phyloP scores from a whole-genome alignment of 441 rosid species.

The Brassica balearica region DNA sequence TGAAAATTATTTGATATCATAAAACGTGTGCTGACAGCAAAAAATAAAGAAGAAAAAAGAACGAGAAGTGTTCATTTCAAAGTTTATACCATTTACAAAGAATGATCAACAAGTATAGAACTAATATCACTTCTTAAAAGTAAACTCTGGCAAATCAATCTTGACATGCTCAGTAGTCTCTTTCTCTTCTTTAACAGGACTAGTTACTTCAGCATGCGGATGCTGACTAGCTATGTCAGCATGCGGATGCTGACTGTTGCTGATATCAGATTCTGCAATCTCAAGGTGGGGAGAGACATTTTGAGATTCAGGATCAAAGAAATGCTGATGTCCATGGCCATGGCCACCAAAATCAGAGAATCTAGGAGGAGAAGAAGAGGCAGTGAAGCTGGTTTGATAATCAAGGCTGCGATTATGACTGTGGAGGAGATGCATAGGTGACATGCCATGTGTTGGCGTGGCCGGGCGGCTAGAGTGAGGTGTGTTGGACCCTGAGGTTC shows the following conservation, averaged over 20 bases:
- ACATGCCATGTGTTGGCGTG: slow-evolving; percentile 74
- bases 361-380: slow-evolving; percentile 55
- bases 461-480: slow-evolving; percentile 73
- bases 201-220: slow-evolving; percentile 22
- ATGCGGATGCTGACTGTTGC: slow-evolving; percentile 47
- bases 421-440: slow-evolving; percentile 75
- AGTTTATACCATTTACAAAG: slow-evolving; percentile 36
- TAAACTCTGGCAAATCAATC: slow-evolving; percentile 48
- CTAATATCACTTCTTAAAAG: slow-evolving; percentile 52
- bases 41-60: background rate
- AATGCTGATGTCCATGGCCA: slow-evolving; percentile 39
- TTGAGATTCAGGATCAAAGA: slow-evolving; percentile 39
- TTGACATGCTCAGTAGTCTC: slow-evolving; percentile 45
- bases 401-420: slow-evolving; percentile 48
- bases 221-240: slow-evolving; percentile 42
- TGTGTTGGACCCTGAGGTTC: slow-evolving; percentile 61
- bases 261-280: slow-evolving; percentile 45
- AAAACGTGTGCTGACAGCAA: background rate
- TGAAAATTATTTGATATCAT: background rate
- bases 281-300: slow-evolving; percentile 42
- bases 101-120: slow-evolving; percentile 22
- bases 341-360: slow-evolving; percentile 41
- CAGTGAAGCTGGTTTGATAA: slow-evolving; percentile 52
- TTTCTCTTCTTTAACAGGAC: slow-evolving; percentile 38
- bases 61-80: slow-evolving; percentile 8